A percentile compares a stretch with the other conserved stretches of the same genome.
Evolutionary conservation across 495 filamentous ascomycete species (phyloP).

Genomic region (Haplographium delicatum): DNA sequence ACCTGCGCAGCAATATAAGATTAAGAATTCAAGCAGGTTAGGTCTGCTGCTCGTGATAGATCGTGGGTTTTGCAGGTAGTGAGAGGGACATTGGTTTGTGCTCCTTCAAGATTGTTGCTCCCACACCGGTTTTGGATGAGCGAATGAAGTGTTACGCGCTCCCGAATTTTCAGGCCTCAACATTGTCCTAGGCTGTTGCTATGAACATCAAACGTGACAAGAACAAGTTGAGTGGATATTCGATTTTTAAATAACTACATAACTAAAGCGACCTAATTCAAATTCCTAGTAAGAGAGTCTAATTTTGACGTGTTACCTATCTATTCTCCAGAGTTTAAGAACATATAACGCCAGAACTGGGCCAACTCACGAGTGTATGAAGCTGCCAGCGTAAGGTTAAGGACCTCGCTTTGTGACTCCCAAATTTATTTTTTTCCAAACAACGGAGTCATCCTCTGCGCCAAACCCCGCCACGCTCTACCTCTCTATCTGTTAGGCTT

Average conservation of each 20-base stretch:
- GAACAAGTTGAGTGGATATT: too few relatives aligned
- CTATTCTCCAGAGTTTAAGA: too few relatives aligned
- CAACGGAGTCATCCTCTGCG: conserved; percentile 17
- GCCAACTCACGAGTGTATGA: too few relatives aligned
- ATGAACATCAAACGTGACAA: too few relatives aligned
- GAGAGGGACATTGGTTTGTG: conserved; percentile 1
- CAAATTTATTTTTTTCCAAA: conserved; percentile 5
- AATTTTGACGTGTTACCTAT: too few relatives aligned
- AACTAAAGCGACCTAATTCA: too few relatives aligned
- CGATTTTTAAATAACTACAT: too few relatives aligned
- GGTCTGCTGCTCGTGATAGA: neutral
- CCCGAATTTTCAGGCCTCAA: conserved; percentile 1
- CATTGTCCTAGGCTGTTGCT: too few relatives aligned
- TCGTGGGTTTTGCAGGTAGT: neutral
- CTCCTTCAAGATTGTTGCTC: conserved; percentile 8
- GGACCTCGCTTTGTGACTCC: neutral
- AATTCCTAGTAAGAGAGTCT: too few relatives aligned
- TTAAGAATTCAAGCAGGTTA: neutral
- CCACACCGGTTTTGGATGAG: neutral
- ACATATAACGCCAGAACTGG: too few relatives aligned
- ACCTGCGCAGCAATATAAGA: conserved; percentile 14
- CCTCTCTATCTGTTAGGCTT: neutral
- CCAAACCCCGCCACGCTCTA: conserved; percentile 8
- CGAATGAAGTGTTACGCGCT: conserved; percentile 4
- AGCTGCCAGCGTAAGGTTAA: too few relatives aligned